Evolutionary conservation across 495 filamentous ascomycete genomes (phyloP).

Genomic region (Tricharina praecox): DNA sequence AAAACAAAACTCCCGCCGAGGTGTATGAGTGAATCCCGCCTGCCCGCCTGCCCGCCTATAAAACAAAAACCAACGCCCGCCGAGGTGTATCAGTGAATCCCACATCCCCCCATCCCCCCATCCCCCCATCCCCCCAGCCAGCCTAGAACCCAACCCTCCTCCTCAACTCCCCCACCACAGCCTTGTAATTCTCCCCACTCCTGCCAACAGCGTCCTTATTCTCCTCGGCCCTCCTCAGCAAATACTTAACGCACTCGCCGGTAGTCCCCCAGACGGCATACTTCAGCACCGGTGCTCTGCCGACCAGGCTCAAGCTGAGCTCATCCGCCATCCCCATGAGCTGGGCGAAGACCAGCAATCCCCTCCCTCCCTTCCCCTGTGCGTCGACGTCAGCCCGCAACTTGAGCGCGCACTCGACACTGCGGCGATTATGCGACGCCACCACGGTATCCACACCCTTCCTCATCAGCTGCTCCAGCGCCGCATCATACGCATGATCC

Average conservation of each 20-base stretch:
- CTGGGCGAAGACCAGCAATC: constrained; percentile 64
- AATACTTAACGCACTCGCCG: constrained; percentile 83
- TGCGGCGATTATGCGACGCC: constrained; percentile 81
- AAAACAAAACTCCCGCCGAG: constrained; percentile 1
- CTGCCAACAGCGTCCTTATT: constrained; percentile 75
- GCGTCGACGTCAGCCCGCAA: too few species aligned
- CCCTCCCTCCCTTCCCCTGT: constrained; percentile 29
- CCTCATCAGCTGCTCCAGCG: not conserved
- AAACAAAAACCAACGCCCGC: not conserved
- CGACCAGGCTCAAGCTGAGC: constrained; percentile 65
- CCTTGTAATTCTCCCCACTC: constrained; percentile 55
- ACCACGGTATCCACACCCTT: constrained; percentile 40
- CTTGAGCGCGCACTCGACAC: constrained; percentile 50
- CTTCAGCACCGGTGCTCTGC: constrained; percentile 55
- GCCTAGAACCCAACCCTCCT: constrained; percentile 34
- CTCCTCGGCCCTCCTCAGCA: constrained; percentile 71
- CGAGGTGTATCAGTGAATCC: not conserved
- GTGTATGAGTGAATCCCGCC: not conserved
- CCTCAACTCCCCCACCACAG: constrained; percentile 54
- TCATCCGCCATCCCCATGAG: constrained; percentile 97
- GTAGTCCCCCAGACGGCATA: constrained; percentile 84
- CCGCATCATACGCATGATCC: constrained; percentile 38
- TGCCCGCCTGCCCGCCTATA: too few species aligned
- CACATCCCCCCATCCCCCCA: not conserved
- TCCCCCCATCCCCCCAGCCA: too few species aligned